Evolutionary conservation across 345 rosid species (phyloP).

Genomic region (Carallia pectinifolia): DNA sequence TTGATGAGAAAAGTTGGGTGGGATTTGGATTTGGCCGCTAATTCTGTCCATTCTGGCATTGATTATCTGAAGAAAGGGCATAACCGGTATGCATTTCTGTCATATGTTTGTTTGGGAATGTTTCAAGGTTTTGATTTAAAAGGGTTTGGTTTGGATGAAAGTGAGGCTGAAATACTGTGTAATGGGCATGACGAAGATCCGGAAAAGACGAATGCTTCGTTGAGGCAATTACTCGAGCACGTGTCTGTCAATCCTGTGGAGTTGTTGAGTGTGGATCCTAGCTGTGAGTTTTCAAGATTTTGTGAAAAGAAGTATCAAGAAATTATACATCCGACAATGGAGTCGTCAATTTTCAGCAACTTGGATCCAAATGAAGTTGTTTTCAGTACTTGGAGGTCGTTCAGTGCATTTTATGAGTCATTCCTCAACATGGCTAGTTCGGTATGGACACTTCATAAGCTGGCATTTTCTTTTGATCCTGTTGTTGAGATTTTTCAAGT

Average conservation of each 20-base stretch:
- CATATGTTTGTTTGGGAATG: constrained; percentile 78
- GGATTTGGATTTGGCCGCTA: constrained; percentile 87
- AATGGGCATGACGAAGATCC: constrained; percentile 38
- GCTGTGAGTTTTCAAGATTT: constrained; percentile 69
- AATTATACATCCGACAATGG: constrained; percentile 87
- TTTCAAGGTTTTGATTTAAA: constrained; percentile 64
- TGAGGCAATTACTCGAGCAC: constrained; percentile 74
- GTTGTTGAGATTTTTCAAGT: constrained; percentile 79
- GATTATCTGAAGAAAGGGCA: constrained; percentile 56
- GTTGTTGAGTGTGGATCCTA: constrained; percentile 59
- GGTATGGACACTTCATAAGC: constrained; percentile 70
- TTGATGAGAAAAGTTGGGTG: constrained; percentile 86
- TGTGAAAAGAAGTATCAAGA: constrained; percentile 88
- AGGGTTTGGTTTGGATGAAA: constrained; percentile 44
- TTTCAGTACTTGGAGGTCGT: constrained; percentile 81
- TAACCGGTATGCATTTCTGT: constrained; percentile 62
- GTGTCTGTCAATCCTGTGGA: constrained; percentile 79
- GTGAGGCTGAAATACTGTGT: constrained; percentile 16
- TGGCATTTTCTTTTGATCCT: constrained; percentile 85
- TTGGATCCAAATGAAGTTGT: constrained; percentile 69
- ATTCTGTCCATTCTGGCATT: constrained; percentile 55
- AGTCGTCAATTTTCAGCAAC: constrained; percentile 68
- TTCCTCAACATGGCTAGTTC: constrained; percentile 88
- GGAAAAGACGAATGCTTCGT: constrained; percentile 24
- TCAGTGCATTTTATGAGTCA: constrained; percentile 64